Evolutionary conservation across 2,329 filamentous ascomycete genomes (phyloP).

Genomic region (Xylariales sp.): DNA sequence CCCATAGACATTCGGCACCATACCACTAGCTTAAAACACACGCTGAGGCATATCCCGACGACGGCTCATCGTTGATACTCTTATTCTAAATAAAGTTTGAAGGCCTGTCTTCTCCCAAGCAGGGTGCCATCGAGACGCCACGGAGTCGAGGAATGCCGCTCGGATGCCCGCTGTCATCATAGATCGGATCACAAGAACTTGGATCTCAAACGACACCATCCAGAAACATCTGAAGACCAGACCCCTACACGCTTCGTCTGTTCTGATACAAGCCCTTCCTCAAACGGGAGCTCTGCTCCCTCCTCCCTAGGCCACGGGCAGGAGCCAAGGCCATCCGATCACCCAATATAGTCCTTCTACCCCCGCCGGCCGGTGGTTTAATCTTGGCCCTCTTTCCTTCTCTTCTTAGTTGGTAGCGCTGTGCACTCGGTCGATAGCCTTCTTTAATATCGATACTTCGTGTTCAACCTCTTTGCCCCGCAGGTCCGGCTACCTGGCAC

Average conservation of each 20-base stretch:
- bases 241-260: constrained; percentile 27
- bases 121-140: constrained; percentile 11
- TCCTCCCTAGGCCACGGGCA: constrained; percentile 22
- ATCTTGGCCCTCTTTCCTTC: constrained; percentile 25
- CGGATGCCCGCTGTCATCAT: constrained; percentile 50
- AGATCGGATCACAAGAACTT: constrained; percentile 47
- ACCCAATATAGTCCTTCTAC: constrained; percentile 34
- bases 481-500: constrained; percentile 51
- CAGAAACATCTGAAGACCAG: constrained; percentile 36
- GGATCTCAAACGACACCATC: constrained; percentile 40
- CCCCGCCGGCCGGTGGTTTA: constrained; percentile 17
- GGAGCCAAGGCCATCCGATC: constrained; percentile 22
- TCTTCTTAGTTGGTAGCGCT: constrained; percentile 36
- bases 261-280: constrained; percentile 38
- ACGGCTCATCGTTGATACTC: constrained; percentile 9
- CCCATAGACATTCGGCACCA: constrained; percentile 8
- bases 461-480: constrained; percentile 28
- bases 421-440: constrained; percentile 49
- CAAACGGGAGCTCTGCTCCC: constrained; percentile 31
- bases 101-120: constrained; percentile 9
- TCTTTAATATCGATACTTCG: constrained; percentile 42
- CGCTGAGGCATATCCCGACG: background rate
- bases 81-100: constrained; percentile 9
- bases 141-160: constrained; percentile 36
- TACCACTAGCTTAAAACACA: constrained; percentile 8